Evolutionary conservation across 2,329 filamentous ascomycete genomes (phyloP), one percentile per base, ranked within the genome.

Genomic region (Aciculosporium take): DNA sequence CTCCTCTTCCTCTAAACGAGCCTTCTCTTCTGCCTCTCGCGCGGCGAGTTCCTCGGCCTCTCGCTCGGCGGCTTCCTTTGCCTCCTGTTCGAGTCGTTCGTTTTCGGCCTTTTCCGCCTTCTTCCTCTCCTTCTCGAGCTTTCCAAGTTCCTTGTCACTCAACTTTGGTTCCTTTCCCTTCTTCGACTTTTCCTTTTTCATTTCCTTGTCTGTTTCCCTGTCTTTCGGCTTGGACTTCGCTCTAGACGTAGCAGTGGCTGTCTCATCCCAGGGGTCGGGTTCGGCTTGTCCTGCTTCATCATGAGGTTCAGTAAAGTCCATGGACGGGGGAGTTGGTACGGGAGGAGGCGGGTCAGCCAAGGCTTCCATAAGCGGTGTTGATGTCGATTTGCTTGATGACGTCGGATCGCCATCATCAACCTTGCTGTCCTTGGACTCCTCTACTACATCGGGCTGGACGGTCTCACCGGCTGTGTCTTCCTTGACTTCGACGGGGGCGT

Each of bases 141-240:
- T 69, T 49, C 68, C 66, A 15, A 66, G 61, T 49, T 72, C 69
- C 45, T 67, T 71, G 49, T 68, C 67, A 52, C 54, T 65, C 32
- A 71, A 56, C 52, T 66, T 71, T 7, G 60, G 57, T 33, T 64
- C 37, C 40, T 64, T 61, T 45, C 67, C 61, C 27, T 63, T 56
- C 34, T 61, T 59, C 7, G 24, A 24, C 38, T 51, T 49, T 10
- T 51, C 46, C 58, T 64, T 59, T 31, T 62, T 55, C 37, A 61
- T 62, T 15, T 48, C 46, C 28, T 40, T 45, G 15, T 51, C 48
- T 29, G 40, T 36, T 27, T 46, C 61, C 46, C 64, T 65, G 30
- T 63, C 57, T 48, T 66, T 67, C 31, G 60, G 58, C 42, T 65
- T 68, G 23, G 58, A 59, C 46, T 62, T 66, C 43, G 41, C 53